Evolutionary conservation across 805 yeast species (phyloP).

Genomic region (Saccharomycopsis olivae): DNA sequence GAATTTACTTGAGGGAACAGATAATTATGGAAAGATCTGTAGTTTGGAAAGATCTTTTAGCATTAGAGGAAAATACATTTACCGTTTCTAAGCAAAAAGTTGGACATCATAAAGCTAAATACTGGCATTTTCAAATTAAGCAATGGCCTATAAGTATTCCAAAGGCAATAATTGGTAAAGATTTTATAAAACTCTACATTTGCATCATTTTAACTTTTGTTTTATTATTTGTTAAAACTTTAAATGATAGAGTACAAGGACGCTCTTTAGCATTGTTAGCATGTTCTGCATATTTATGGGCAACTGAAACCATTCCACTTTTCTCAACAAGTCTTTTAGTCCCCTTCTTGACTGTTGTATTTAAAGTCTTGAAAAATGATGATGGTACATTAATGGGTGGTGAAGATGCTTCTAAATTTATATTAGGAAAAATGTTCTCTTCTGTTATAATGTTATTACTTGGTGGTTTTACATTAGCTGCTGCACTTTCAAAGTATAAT

Average conservation of each 20-base stretch:
- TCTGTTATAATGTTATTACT: constrained; percentile 81
- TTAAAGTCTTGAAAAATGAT: constrained; percentile 52
- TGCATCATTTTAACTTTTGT: constrained; percentile 31
- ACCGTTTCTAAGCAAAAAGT: constrained; percentile 2
- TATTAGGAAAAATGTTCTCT: constrained; percentile 87
- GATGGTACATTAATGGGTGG: constrained; percentile 42
- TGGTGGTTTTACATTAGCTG: constrained; percentile 94
- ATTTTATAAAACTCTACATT: background rate
- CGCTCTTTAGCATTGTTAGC: constrained; percentile 79
- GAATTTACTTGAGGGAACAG: constrained; percentile 68
- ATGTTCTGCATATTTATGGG: constrained; percentile 85
- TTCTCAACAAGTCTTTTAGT: constrained; percentile 80
- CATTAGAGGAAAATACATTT: constrained; percentile 2
- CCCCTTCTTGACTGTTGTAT: constrained; percentile 72
- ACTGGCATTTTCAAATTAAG: constrained; percentile 3
- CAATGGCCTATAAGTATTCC: constrained; percentile 1
- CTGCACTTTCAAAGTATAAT: constrained; percentile 85
- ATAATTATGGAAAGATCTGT: constrained; percentile 97
- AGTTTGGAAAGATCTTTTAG: constrained; percentile 48
- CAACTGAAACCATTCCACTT: constrained; percentile 87
- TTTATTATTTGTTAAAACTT: constrained; percentile 40
- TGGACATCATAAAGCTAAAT: background rate
- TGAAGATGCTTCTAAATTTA: constrained; percentile 58
- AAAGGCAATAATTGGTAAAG: background rate
- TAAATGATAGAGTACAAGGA: constrained; percentile 46